Evolutionary conservation across 2,329 filamentous ascomycete genomes (phyloP), one percentile per base, ranked within the genome.

Genomic region (Clarireedia monteithiana): DNA sequence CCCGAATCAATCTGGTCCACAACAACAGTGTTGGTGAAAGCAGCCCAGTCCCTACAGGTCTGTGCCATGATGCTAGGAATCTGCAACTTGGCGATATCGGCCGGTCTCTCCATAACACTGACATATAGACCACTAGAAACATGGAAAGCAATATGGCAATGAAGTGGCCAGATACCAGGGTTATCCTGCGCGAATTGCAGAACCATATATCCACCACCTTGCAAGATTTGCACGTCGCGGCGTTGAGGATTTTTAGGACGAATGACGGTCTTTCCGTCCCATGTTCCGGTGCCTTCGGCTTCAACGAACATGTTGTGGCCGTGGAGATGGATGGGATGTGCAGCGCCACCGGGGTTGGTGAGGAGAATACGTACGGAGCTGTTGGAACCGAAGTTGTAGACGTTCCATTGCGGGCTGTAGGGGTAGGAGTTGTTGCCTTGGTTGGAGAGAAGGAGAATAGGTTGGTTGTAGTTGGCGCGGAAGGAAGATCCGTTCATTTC

Each of bases 251-350:
- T 81, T 5, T 62, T 61, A 3, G 74, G 65, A 57, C 76, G 76
- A 65, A 63, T 62, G 48, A 75, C 63, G 4, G 53, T 54, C 17
- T 34, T 6, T 3, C 53, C 55, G 14, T 60, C 59, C 58, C 56
- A 60, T 1, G 46, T 48, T 60, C 36, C 70, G 56, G 66, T 71
- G 62, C 78, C 69, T 67, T 77, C 76, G 27, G 79, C 73, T 1
- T 89, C 74, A 46, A 89, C 71, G 65, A 81, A 84, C 72, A 88
- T 84, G 71, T 89, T 85, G 69, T 85, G 81, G 17, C 84, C 84
- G 71, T 89, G 85, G 3, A 87, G 68, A 68, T 89, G 84, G 67
- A 88, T 84, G 0, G 85, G 83, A 62, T 88, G 80, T 1, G 76
- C 75, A n/a, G 17, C 50, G 3, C 62, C 7, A 79, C 73, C 2